Conservation (phyloP, 257 asterid species). For the Lavandula angustifolia region DNA sequence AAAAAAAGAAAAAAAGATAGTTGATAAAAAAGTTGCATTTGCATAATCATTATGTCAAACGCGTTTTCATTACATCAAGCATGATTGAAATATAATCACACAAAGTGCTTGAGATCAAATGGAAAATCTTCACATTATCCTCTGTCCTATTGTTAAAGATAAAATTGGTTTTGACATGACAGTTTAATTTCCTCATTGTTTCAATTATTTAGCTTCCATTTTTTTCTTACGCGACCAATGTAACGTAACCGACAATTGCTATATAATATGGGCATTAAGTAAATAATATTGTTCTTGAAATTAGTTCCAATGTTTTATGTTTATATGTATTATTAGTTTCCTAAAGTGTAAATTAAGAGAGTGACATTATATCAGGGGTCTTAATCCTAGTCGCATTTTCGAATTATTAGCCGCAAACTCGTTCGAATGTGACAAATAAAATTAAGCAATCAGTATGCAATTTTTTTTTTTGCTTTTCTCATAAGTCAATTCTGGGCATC, state of each 20-base stretch:
- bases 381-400: slow-evolving; percentile 7
- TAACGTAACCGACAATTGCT: too few species aligned
- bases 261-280: too few species aligned
- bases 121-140: slow-evolving; percentile 36
- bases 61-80: slow-evolving; percentile 38
- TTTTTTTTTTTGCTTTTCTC: slow-evolving; percentile 5
- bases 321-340: too few species aligned
- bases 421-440: slow-evolving; percentile 7
- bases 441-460: slow-evolving; percentile 16
- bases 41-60: slow-evolving; percentile 41
- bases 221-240: too few species aligned
- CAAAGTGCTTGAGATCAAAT: slow-evolving; percentile 28
- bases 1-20: slow-evolving; percentile 8
- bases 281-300: too few species aligned
- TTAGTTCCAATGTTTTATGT: too few species aligned
- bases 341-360: too few species aligned
- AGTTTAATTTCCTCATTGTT: neutral
- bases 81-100: slow-evolving; percentile 42
- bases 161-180: slow-evolving; percentile 13
- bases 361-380: neutral
- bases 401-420: slow-evolving; percentile 26
- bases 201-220: neutral
- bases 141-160: slow-evolving; percentile 11
- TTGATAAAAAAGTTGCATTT: slow-evolving; percentile 34
- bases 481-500: slow-evolving; percentile 35